Percentiles rank a stretch among this genome's conserved stretches.
These are phyloP conservation scores for Mychonastes homosphaera DNA, from an alignment of 139 green algal genomes.

Conservation along the genomic window DNA sequence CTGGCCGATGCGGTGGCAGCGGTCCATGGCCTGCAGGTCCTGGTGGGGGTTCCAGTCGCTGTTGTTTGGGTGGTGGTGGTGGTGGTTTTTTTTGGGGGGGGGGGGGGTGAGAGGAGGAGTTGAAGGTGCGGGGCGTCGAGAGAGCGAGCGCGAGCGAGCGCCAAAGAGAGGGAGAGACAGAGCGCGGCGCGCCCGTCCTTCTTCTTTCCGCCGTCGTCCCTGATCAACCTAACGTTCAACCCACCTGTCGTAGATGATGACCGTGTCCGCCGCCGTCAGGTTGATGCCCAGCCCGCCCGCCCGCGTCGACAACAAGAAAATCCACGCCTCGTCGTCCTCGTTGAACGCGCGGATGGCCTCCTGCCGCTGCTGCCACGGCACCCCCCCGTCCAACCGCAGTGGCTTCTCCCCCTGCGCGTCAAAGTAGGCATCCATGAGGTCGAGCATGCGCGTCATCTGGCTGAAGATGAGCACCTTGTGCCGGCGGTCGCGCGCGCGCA, in stretches of 20 bases:
- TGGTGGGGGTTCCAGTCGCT: slow-evolving; percentile 87
- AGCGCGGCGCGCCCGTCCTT: too few relatives aligned
- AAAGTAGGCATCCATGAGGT: slow-evolving; percentile 88
- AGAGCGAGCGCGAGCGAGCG: too few relatives aligned
- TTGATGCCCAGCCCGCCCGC: slow-evolving; percentile 94
- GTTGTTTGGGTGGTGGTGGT: too few relatives aligned
- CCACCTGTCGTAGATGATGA: slow-evolving; percentile 93
- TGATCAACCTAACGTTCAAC: too few relatives aligned
- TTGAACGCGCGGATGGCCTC: slow-evolving; percentile 69
- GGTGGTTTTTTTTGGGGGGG: too few relatives aligned
- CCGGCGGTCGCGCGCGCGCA: slow-evolving; percentile 39
- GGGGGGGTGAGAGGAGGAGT: too few relatives aligned
- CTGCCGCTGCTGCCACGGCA: slow-evolving; percentile 61
- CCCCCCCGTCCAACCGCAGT: slow-evolving; percentile 83
- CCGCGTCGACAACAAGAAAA: slow-evolving; percentile 94
- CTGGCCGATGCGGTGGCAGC: slow-evolving; percentile 96
- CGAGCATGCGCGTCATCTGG: slow-evolving; percentile 98
- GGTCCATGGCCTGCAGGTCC: slow-evolving; percentile 96
- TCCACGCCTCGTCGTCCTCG: slow-evolving; percentile 48
- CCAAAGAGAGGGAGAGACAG: too few relatives aligned
- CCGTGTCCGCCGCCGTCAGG: slow-evolving; percentile 80
- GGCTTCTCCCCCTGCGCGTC: slow-evolving; percentile 58
- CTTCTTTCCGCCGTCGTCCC: too few relatives aligned
- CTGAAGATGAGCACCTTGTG: slow-evolving; percentile 95
- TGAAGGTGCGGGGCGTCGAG: too few relatives aligned